Conservation (phyloP, 2,329 filamentous ascomycete species). For the Aspergillus fructus region DNA sequence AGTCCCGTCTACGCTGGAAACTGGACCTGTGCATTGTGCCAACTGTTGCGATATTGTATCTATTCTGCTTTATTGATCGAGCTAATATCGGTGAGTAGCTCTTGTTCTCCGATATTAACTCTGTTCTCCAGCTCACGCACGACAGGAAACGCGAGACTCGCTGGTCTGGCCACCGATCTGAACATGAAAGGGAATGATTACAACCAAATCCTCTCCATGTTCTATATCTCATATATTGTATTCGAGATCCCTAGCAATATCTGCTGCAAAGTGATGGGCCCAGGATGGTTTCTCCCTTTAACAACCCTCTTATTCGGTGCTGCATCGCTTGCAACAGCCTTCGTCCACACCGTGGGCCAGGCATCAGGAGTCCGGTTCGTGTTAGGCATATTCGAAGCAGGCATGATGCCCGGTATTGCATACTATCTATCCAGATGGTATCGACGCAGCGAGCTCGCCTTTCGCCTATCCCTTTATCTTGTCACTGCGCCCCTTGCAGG, state of each 20-base stretch:
- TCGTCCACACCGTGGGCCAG: conserved; percentile 56
- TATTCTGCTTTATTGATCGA: conserved; percentile 73
- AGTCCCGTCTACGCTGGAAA: conserved; percentile 60
- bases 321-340: conserved; percentile 64
- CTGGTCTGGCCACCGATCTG: conserved; percentile 64
- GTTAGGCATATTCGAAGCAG: conserved; percentile 69
- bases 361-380: conserved; percentile 65
- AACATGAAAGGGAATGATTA: conserved; percentile 63
- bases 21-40: conserved; percentile 67
- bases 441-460: conserved; percentile 65
- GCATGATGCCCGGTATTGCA: conserved; percentile 71
- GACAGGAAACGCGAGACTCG: conserved; percentile 65
- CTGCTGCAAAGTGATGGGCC: conserved; percentile 68
- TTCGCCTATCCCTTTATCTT: conserved; percentile 67
- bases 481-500: conserved; percentile 70
- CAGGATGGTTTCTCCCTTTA: conserved; percentile 69
- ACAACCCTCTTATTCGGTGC: conserved; percentile 64
- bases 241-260: conserved; percentile 71
- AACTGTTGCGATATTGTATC: conserved; percentile 64
- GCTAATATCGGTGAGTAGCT: conserved; percentile 62
- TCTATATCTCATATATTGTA: conserved; percentile 72
- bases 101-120: no score
- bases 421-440: conserved; percentile 75
- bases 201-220: conserved; percentile 65
- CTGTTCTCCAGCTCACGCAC: no score